These are phyloP conservation scores for Rhododendron kiyosumense DNA, from an alignment of 148 eudicot genomes.

Conservation along the genomic window DNA sequence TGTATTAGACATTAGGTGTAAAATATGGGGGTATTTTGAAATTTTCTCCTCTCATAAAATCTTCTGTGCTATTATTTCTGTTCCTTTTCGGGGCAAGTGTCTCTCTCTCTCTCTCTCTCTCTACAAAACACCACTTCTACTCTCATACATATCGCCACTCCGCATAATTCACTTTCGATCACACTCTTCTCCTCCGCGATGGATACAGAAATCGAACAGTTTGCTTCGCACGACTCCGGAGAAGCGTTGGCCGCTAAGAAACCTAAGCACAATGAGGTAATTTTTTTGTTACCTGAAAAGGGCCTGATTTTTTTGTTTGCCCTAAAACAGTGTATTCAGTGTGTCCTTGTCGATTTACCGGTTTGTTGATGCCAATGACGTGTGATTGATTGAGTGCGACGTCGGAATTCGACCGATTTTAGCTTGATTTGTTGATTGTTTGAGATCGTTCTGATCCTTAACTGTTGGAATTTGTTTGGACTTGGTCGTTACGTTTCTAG, in stretches of 20 bases:
- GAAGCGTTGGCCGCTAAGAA: constrained; percentile 28
- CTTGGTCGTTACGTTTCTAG: background rate
- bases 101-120: constrained; percentile 12
- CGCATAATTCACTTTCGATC: background rate
- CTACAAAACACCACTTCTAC: background rate
- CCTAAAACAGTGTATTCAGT: background rate
- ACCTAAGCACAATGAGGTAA: constrained; percentile 30
- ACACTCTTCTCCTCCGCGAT: background rate
- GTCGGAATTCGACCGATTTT: background rate
- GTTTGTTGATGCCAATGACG: background rate
- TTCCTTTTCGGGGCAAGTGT: background rate
- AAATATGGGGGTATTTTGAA: too few species aligned
- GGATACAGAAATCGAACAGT: constrained; percentile 16
- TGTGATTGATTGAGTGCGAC: background rate
- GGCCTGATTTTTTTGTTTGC: background rate
- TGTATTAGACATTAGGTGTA: too few species aligned
- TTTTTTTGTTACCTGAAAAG: background rate
- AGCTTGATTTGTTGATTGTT: background rate
- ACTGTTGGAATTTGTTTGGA: background rate
- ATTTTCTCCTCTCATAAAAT: background rate
- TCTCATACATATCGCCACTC: background rate
- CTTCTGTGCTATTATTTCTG: background rate
- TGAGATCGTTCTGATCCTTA: background rate
- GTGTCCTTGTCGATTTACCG: background rate
- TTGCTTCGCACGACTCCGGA: background rate